phyloP scores from a whole-genome alignment of 305 asterid genomes.

The Nicotiana rustica region DNA sequence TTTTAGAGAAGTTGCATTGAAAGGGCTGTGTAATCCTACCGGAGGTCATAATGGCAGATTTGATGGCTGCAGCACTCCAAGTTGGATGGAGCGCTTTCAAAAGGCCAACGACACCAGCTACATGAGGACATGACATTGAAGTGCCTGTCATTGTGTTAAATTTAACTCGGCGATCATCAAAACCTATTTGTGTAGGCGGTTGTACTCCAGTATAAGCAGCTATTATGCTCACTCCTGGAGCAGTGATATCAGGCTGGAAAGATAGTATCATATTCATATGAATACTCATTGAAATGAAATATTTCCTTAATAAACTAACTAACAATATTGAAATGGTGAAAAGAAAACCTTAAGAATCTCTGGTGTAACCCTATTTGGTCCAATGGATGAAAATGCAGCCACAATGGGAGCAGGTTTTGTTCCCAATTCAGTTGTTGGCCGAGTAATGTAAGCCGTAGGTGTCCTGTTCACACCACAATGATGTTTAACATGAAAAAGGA shows the following conservation, averaged over 20 bases:
- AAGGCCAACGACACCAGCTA: constrained; percentile 84
- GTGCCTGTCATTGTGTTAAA: constrained; percentile 82
- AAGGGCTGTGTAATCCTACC: constrained; percentile 45
- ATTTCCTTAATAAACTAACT: not conserved
- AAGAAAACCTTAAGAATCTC: constrained; percentile 72
- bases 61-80: constrained; percentile 96
- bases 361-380: constrained; percentile 65
- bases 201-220: constrained; percentile 80
- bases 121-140: constrained; percentile 95
- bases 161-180: constrained; percentile 61
- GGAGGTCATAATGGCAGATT: constrained; percentile 84
- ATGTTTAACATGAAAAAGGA: not conserved
- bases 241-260: constrained; percentile 90
- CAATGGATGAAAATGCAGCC: constrained; percentile 75
- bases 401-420: constrained; percentile 63
- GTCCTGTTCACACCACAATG: constrained; percentile 39
- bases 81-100: constrained; percentile 77
- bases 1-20: not conserved
- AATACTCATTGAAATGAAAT: not conserved
- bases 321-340: not conserved
- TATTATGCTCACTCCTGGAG: constrained; percentile 87
- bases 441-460: constrained; percentile 52
- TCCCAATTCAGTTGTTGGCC: constrained; percentile 44
- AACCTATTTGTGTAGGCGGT: constrained; percentile 68
- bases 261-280: not conserved